Conservation (phyloP, 257 asterid species). For the Solanum pimpinellifolium region DNA sequence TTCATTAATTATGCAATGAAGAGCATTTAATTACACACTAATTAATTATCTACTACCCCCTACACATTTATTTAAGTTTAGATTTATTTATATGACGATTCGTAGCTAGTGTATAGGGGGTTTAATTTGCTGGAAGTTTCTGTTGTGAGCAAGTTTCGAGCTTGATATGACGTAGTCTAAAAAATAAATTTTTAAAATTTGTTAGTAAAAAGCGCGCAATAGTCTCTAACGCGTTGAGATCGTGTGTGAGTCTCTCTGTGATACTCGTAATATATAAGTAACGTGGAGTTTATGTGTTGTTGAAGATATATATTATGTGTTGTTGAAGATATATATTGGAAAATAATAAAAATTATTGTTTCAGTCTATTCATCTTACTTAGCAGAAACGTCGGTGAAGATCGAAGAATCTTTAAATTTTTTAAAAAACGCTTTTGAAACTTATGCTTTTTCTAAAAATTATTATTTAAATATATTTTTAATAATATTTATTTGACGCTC, state of each 20-base stretch:
- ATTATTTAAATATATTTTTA: too few species aligned
- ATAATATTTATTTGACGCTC: too few species aligned
- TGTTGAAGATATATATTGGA: too few species aligned
- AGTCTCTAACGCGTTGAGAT: neutral
- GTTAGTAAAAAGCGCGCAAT: accelerated
- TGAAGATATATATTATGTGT: too few species aligned
- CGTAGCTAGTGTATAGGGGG: neutral
- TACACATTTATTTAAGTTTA: neutral
- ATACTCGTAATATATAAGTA: neutral
- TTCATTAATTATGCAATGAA: neutral
- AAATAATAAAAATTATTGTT: too few species aligned
- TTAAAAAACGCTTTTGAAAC: too few species aligned
- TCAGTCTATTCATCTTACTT: too few species aligned
- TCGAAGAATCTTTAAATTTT: too few species aligned
- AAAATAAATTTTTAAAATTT: neutral
- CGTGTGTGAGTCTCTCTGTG: neutral
- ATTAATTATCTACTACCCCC: neutral
- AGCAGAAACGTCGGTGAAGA: too few species aligned
- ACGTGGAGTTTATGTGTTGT: too few species aligned
- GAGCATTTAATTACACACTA: neutral
- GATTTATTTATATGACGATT: neutral
- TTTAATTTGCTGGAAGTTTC: neutral
- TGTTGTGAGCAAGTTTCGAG: neutral
- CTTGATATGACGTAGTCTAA: neutral
- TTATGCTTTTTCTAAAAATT: too few species aligned